phyloP scores from a whole-genome alignment of 2,329 filamentous ascomycete species.

The Rhynchosporium secalis region DNA sequence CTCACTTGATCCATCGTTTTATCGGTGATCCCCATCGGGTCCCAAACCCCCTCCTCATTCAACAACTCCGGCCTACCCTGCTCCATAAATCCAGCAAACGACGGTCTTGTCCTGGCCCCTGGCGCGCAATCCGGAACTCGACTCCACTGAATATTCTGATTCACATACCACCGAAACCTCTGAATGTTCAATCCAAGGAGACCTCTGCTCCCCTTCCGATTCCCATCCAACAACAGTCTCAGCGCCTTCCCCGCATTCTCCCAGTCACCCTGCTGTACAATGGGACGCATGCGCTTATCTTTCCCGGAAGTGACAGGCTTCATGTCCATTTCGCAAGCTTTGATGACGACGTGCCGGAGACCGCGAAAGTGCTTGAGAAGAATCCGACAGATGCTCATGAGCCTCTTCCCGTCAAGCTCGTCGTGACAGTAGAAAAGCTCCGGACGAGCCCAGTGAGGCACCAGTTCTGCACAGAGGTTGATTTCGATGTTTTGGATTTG shows the following conservation, averaged over 20 bases:
- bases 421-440: neutral
- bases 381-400: neutral
- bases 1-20: neutral
- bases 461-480: neutral
- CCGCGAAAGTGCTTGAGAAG: neutral
- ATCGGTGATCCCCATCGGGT: neutral
- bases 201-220: neutral
- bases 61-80: neutral
- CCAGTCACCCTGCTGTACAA: neutral
- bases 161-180: neutral
- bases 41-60: neutral
- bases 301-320: neutral
- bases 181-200: neutral
- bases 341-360: neutral
- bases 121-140: neutral
- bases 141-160: neutral
- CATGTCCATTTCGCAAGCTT: neutral
- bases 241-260: neutral
- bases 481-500: neutral
- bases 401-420: neutral
- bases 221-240: conserved; percentile 3
- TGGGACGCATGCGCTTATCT: neutral
- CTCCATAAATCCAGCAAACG: neutral
- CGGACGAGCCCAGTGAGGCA: too few species aligned
- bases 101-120: neutral